These are phyloP conservation scores for Scedosporium boydii DNA, from an alignment of 2,329 filamentous ascomycete species.

Conservation along the genomic window DNA sequence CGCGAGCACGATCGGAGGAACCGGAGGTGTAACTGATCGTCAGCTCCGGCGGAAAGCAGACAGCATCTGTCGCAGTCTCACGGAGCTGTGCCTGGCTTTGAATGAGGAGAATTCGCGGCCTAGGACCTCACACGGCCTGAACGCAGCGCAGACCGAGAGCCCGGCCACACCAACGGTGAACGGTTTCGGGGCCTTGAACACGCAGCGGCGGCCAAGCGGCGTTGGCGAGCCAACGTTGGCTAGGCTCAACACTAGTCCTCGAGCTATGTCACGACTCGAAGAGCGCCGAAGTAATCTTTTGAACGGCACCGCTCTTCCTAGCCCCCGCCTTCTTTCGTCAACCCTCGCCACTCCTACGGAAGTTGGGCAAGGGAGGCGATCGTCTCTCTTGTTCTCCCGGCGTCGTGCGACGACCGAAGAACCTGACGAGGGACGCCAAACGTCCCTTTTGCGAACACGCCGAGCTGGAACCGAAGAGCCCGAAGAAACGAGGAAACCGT, in stretches of 20 bases:
- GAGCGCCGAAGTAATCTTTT: slow-evolving; percentile 41
- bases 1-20: slow-evolving; percentile 49
- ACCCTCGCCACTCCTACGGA: slow-evolving; percentile 24
- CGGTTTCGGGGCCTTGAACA: slow-evolving; percentile 24
- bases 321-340: slow-evolving; percentile 31
- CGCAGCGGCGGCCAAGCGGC: slow-evolving; percentile 31
- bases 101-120: slow-evolving; percentile 44
- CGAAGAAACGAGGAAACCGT: slow-evolving; percentile 31
- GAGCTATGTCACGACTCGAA: slow-evolving; percentile 41
- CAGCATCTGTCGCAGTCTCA: slow-evolving; percentile 83
- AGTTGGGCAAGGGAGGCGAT: slow-evolving; percentile 31
- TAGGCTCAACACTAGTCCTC: slow-evolving; percentile 32
- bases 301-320: slow-evolving; percentile 32
- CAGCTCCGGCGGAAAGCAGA: slow-evolving; percentile 86
- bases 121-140: background rate
- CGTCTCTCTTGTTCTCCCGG: slow-evolving; percentile 38
- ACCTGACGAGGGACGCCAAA: slow-evolving; percentile 38
- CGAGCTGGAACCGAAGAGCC: slow-evolving; percentile 37
- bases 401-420: slow-evolving; percentile 41
- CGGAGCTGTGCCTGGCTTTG: slow-evolving; percentile 81
- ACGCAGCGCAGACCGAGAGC: slow-evolving; percentile 4
- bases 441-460: slow-evolving; percentile 35
- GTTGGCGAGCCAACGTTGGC: slow-evolving; percentile 28
- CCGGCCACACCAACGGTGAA: slow-evolving; percentile 36
- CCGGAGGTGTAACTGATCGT: slow-evolving; percentile 58